Percentiles rank a stretch among this genome's conserved stretches.
Evolutionary conservation across 345 rosid genomes (phyloP).

Genomic region (Syzygium jambos): DNA sequence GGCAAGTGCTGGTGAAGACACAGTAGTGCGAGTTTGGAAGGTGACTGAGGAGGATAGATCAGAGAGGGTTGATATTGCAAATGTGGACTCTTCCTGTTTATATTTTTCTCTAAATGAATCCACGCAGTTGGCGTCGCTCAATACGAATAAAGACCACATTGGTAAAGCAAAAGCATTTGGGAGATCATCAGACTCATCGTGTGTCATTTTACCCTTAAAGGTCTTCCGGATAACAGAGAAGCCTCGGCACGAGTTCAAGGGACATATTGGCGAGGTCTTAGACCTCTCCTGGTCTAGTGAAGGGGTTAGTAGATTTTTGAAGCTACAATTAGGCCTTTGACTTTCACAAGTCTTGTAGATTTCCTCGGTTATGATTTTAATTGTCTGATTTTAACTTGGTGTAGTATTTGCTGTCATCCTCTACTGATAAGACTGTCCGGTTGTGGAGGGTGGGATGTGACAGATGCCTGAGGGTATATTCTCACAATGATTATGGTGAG

Average conservation of each 20-base stretch:
- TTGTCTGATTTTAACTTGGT: conserved; percentile 1
- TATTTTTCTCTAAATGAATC: conserved; percentile 44
- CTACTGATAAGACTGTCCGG: conserved; percentile 56
- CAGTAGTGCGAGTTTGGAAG: conserved; percentile 65
- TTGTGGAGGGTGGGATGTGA: conserved; percentile 48
- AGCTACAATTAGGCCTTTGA: background rate
- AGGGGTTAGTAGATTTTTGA: conserved; percentile 38
- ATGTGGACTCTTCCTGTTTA: conserved; percentile 35
- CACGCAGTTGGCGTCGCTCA: conserved; percentile 37
- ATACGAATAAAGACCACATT: conserved; percentile 24
- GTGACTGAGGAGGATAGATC: conserved; percentile 46
- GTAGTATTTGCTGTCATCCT: conserved; percentile 64
- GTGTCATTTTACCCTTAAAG: conserved; percentile 58
- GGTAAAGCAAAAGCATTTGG: conserved; percentile 29
- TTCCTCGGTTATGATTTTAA: background rate
- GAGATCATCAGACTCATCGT: conserved; percentile 44
- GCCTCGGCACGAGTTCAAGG: conserved; percentile 61
- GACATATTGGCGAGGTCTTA: conserved; percentile 58
- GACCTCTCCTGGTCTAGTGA: conserved; percentile 77
- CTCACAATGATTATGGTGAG: conserved; percentile 62
- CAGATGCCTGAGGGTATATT: conserved; percentile 44
- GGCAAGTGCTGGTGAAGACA: conserved; percentile 76
- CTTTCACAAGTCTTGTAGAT: background rate
- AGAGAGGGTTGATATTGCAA: conserved; percentile 30
- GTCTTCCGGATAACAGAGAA: conserved; percentile 49